phyloP scores from a whole-genome alignment of 306 rosid genomes.

The Rubus idaeus region DNA sequence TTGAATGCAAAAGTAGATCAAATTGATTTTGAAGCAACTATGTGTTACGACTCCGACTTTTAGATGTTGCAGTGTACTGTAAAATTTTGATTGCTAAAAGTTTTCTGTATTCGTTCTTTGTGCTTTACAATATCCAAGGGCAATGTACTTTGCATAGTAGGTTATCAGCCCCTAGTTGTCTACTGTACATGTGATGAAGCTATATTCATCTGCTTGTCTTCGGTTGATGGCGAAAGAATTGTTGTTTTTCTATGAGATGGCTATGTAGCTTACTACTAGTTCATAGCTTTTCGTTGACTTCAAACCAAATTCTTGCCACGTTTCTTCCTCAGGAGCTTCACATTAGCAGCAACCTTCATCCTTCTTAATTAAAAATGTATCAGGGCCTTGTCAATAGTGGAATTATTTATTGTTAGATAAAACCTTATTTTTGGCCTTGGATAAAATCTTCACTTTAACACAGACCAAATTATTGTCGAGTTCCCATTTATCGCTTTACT shows the following conservation, averaged over 20 bases:
- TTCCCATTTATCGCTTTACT: no score
- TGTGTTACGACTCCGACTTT: conserved; percentile 14
- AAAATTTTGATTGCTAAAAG: background rate
- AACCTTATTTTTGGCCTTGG: background rate
- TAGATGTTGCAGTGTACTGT: background rate
- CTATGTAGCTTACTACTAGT: background rate
- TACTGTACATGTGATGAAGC: background rate
- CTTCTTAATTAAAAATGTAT: background rate
- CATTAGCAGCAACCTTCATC: background rate
- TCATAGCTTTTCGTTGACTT: background rate
- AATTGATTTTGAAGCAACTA: conserved; percentile 19
- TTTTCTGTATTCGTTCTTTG: background rate
- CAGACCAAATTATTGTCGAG: no score
- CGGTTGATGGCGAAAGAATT: background rate
- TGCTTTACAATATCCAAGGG: background rate
- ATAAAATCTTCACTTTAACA: background rate
- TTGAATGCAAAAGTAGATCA: conserved; percentile 6
- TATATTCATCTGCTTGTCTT: background rate
- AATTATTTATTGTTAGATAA: no score
- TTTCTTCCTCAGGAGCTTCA: no score
- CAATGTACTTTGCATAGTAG: background rate
- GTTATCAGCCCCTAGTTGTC: background rate
- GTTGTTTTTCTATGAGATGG: background rate
- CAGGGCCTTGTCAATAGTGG: no score
- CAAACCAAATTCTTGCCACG: background rate